Evolutionary conservation across 257 asterid species (phyloP), one percentile per base, ranked within the genome.

Genomic region (Capsicum rhomboideum): DNA sequence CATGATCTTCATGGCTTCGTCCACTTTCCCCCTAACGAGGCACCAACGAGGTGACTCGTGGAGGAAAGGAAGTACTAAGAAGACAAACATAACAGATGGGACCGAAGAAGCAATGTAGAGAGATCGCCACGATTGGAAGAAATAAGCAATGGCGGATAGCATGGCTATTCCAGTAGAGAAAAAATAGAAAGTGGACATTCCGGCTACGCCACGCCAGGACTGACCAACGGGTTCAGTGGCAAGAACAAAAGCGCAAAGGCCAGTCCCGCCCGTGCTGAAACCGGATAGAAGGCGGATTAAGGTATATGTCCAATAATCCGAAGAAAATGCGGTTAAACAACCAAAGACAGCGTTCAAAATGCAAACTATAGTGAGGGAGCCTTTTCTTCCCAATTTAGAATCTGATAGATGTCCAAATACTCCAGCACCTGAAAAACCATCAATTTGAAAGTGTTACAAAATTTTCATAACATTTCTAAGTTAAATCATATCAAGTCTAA

Each of bases 181-280:
- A 91, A 94, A 95, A 90, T 95, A 95, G 91, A 95, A 95, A 0
- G 98, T 95, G 42, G 97, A 95, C 99, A 95, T 95, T 2, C 97
- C 99, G 0, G 93, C 97, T 8, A 87, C 50, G 0, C 99, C 99
- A 0, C 98, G 98, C 86, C 86, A 91, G 2, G 86, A 31, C 8
- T 97, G 97, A 29, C 99, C 99, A 0, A 94, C 71, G 28, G 99
- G 99, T 90, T 95, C 99, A 2, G 98, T 94, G 29, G 99, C 90
- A 0, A 94, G 96, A 85, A 95, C 98, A 82, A 95, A 94, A 16
- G 97, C 90, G 50, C 98, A 93, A 37, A 95, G 97, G 87, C 99
- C 99, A 6, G 91, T 94, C 0, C 99, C 98, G 29, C 99, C 98
- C 0, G 96, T 94, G 91, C 98, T 94, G 89, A 91, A 94, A 26